phyloP scores from a whole-genome alignment of 1,139 yeast genomes.

The Debaryomycetaceae sp. region DNA sequence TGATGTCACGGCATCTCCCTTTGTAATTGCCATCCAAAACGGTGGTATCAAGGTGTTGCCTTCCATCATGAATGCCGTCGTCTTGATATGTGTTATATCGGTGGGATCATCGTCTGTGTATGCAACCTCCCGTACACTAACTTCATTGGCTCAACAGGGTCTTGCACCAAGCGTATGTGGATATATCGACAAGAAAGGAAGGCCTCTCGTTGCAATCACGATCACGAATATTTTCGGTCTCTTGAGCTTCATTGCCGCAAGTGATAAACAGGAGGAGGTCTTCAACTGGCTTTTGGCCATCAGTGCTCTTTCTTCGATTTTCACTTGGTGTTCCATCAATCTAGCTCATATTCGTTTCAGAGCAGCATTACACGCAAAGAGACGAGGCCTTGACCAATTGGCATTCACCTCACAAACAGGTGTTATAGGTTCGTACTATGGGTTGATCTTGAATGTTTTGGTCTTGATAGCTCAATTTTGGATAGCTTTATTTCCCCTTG shows the following conservation, averaged over 20 bases:
- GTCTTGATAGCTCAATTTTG: conserved; percentile 41
- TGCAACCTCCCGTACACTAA: conserved; percentile 42
- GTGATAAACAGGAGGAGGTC: conserved; percentile 26
- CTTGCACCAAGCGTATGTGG: conserved; percentile 38
- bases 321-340: conserved; percentile 36
- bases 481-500: conserved; percentile 41
- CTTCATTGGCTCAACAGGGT: conserved; percentile 42
- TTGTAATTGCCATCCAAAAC: conserved; percentile 49
- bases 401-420: conserved; percentile 33
- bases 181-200: conserved; percentile 39
- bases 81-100: conserved; percentile 39
- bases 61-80: conserved; percentile 43
- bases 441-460: conserved; percentile 23
- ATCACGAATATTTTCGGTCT: conserved; percentile 36
- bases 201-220: conserved; percentile 40
- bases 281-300: conserved; percentile 36
- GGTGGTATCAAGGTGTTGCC: conserved; percentile 51
- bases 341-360: conserved; percentile 34
- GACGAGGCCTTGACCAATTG: conserved; percentile 28
- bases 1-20: conserved; percentile 44
- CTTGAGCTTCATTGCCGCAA: conserved; percentile 38
- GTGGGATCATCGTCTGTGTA: conserved; percentile 46
- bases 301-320: conserved; percentile 35
- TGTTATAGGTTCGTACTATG: conserved; percentile 28
- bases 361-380: conserved; percentile 25